phyloP scores from a whole-genome alignment of 805 yeast genomes.

The Saccharomyces jurei region DNA sequence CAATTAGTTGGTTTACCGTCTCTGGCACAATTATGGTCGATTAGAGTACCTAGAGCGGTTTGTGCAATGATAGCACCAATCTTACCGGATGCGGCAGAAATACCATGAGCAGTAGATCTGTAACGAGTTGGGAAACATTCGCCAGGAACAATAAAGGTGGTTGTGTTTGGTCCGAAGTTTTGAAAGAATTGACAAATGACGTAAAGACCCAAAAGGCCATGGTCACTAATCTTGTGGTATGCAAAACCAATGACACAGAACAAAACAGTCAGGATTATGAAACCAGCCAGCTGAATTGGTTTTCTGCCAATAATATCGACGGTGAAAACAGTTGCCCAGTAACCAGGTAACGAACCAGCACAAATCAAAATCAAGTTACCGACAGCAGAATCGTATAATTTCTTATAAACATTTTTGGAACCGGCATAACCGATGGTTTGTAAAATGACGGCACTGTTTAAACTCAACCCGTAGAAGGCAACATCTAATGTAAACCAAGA shows the following conservation, averaged over 20 bases:
- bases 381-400: slow-evolving; percentile 70
- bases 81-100: slow-evolving; percentile 88
- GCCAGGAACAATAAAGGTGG: slow-evolving; percentile 87
- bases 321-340: slow-evolving; percentile 78
- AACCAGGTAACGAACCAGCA: slow-evolving; percentile 94
- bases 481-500: slow-evolving; percentile 88
- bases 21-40: slow-evolving; percentile 66
- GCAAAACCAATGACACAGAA: slow-evolving; percentile 81
- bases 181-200: slow-evolving; percentile 79
- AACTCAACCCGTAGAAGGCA: slow-evolving; percentile 82
- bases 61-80: slow-evolving; percentile 90
- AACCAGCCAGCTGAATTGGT: slow-evolving; percentile 72
- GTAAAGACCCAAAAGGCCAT: slow-evolving; percentile 69
- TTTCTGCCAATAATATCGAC: slow-evolving; percentile 79
- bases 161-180: slow-evolving; percentile 89
- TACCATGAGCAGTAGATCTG: slow-evolving; percentile 92
- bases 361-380: slow-evolving; percentile 89
- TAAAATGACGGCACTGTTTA: slow-evolving; percentile 73
- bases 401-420: slow-evolving; percentile 56
- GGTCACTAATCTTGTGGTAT: slow-evolving; percentile 57
- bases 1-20: slow-evolving; percentile 46
- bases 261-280: slow-evolving; percentile 58
- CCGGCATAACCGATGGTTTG: slow-evolving; percentile 80
- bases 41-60: slow-evolving; percentile 76
- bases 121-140: slow-evolving; percentile 91